These are phyloP conservation scores for Eucalyptus grandis DNA, from an alignment of 345 rosid species.

Conservation along the genomic window DNA sequence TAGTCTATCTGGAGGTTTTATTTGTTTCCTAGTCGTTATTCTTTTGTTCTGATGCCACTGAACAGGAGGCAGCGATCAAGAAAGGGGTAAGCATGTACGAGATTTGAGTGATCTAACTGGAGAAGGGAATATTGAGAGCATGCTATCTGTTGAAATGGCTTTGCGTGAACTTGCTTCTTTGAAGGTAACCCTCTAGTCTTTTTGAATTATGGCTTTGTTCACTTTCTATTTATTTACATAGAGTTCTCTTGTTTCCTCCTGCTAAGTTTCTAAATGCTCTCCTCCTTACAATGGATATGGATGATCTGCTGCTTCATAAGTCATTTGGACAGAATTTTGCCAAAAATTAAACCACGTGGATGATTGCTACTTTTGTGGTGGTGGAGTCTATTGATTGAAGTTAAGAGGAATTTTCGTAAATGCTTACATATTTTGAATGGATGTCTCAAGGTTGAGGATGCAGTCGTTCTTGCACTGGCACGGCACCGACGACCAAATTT, in stretches of 20 bases:
- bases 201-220: not conserved
- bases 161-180: constrained; percentile 81
- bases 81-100: constrained; percentile 35
- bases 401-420: not conserved
- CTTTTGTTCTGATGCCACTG: not conserved
- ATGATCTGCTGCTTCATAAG: not conserved
- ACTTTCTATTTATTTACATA: not conserved
- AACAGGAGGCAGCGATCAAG: constrained; percentile 40
- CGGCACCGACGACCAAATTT: constrained; percentile 46
- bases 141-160: constrained; percentile 99
- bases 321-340: not conserved
- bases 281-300: not conserved
- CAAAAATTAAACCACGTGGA: not conserved
- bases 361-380: not conserved
- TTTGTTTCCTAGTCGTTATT: not conserved
- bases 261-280: not conserved
- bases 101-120: constrained; percentile 72
- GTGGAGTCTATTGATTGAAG: not conserved
- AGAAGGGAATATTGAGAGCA: constrained; percentile 98
- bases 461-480: constrained; percentile 64
- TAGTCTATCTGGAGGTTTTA: not conserved
- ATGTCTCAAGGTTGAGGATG: constrained; percentile 73
- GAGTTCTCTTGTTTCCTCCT: not conserved
- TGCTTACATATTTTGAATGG: not conserved
- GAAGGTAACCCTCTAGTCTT: constrained; percentile 37